Base-by-base conservation (phyloP, 1,139 yeast species). In the Debaryomyces nepalensis region DNA sequence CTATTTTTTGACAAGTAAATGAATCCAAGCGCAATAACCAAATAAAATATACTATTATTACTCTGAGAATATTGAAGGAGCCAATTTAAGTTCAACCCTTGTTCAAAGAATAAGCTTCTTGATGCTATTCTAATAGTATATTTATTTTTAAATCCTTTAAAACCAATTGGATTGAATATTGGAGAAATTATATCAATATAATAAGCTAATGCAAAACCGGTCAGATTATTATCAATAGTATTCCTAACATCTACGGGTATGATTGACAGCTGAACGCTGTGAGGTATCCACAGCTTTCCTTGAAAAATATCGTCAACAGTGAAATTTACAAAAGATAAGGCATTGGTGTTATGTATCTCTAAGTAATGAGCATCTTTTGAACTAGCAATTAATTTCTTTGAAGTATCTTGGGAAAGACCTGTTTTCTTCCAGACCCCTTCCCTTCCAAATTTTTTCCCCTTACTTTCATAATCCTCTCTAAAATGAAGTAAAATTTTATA, bases 401-500 rank as follows among this genome's bases (percentile, higher is more conserved):
- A 11, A 3, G 31, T 21, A 16, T 21, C 21, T 27, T 18, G 23
- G 12, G 11, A 19, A 4, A 21, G 21, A 14, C 34, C 37, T 12
- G 45, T 34, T 43, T 55, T 58, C 9, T 51, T 40, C 63, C 68
- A 61, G 4, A 63, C 64, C 1, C 70, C 69, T 47, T 64, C 69
- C 26, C 70, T 45, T 2, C 70, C 70, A 48, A 64, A 64, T 27
- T 52, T 49, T 24, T 58, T 59, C 10, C 70, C 70, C 42, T 52
- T 51, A 3, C 46, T 48, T 42, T 63, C 67, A 24, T 61, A 55
- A 46, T 64, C 70, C 37, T 64, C 68, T 33, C 62, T 48, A 43
- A 63, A 64, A 43, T 62, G 64, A 20, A 64, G 50, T 4, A 43
- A 52, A 34, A 57, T 46, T 39, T 48, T 50, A 42, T 68, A 61